phyloP scores from a whole-genome alignment of 495 filamentous ascomycete species.

The Friedmanniomyces endolithicus region DNA sequence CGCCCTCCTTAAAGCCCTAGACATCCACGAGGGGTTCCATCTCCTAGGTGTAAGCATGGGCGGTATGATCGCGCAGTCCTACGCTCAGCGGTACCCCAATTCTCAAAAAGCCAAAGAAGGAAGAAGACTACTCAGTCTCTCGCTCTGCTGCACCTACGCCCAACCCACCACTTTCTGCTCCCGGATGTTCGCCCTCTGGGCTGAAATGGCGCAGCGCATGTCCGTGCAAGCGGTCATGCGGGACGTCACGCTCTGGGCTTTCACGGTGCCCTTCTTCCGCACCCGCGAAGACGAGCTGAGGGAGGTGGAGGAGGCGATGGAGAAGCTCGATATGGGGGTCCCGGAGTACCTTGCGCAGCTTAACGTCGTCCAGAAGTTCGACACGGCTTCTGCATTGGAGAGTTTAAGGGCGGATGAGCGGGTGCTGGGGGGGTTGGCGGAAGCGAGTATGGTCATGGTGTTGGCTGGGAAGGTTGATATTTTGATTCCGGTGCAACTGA shows the following conservation, averaged over 20 bases:
- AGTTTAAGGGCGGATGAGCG: not conserved
- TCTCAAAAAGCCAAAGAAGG: not conserved
- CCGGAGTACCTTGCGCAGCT: slow-evolving; percentile 15
- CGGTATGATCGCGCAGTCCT: slow-evolving; percentile 58
- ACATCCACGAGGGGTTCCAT: slow-evolving; percentile 10
- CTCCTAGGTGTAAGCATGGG: slow-evolving; percentile 67
- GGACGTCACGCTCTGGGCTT: slow-evolving; percentile 19
- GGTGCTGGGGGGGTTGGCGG: slow-evolving; percentile 5
- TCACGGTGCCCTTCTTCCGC: slow-evolving; percentile 19
- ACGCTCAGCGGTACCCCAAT: slow-evolving; percentile 52
- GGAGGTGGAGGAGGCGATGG: slow-evolving; percentile 16
- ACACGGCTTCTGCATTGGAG: slow-evolving; percentile 7
- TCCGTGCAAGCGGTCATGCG: slow-evolving; percentile 17
- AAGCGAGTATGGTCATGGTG: slow-evolving; percentile 7
- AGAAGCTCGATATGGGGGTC: slow-evolving; percentile 7
- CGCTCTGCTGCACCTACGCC: slow-evolving; percentile 17
- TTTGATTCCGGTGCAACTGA: slow-evolving; percentile 16
- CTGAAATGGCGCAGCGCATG: slow-evolving; percentile 15
- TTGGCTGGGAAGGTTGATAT: slow-evolving; percentile 17
- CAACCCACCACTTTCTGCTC: slow-evolving; percentile 13
- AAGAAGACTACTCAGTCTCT: slow-evolving; percentile 1
- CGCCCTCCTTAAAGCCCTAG: slow-evolving; percentile 3
- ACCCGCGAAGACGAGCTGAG: slow-evolving; percentile 2
- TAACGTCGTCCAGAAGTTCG: slow-evolving; percentile 19
- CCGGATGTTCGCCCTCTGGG: slow-evolving; percentile 17